Evolutionary conservation across 768 basidiomycete species (phyloP), one percentile per base, ranked within the genome.

Genomic region (Amanita phalloides): DNA sequence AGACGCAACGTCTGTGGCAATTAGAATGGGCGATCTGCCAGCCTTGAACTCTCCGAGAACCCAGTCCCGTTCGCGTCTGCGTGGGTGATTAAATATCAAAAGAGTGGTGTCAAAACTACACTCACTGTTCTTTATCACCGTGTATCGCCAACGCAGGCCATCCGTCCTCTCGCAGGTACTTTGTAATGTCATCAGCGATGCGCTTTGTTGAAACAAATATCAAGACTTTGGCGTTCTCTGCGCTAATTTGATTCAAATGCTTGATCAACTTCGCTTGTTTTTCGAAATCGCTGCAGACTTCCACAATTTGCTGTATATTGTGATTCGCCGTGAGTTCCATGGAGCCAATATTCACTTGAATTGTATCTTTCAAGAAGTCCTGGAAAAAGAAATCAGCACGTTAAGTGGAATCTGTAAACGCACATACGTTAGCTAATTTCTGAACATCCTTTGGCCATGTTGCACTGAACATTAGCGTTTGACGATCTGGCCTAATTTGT

Each of bases 401-500:
- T n/a, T 9, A 42, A 14, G 2, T 30, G 47, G 21, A 37, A 6
- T 2, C 10, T 54, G n/a, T 4, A 35, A 32, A 8, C 33, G 13
- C 9, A 63, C 70, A 48, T 60, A 90, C 89, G 64, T 83, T 88
- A 14, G 96, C 96, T 56, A 99, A 80, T 61, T 93, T 91, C 71
- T 99, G 96, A 3, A 99, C 96, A 62, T 99, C 96, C 70, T 97
- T 98, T 11, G 96, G 96, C 96, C 96, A 99, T 6, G 96, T 99
- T 10, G 96, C 96, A 49, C 92, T 96, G 76, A 99, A 99, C 84
- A 99, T 96, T 58, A 98, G 78, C 1, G 96, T 99, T 65, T 99
- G 96, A 61, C 96, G 82, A 73, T 99, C 96, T 39, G 96, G 96
- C 37, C 96, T 84, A 62, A 99, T 94, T 68, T 99, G 96, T 59